Evolutionary conservation across 805 yeast genomes (phyloP).

Genomic region (Pichia ethanolica): DNA sequence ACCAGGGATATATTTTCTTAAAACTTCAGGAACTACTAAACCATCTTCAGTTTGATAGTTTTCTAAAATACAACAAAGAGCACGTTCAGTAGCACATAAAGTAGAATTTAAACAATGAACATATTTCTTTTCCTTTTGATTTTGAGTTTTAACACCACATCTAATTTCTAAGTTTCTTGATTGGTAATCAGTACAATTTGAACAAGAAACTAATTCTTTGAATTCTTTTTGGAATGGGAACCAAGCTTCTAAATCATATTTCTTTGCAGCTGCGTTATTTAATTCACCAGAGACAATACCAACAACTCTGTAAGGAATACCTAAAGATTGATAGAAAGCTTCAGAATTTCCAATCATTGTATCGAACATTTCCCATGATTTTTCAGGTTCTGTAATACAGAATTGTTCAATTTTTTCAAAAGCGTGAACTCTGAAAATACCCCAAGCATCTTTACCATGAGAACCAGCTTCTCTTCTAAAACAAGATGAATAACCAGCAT

Average conservation of each 20-base stretch:
- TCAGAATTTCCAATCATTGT: conserved; percentile 88
- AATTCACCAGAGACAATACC: conserved; percentile 98
- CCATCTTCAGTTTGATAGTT: conserved; percentile 98
- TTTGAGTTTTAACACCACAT: conserved; percentile 94
- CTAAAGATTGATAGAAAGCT: conserved; percentile 86
- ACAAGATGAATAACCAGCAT: conserved; percentile 97
- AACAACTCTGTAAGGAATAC: conserved; percentile 93
- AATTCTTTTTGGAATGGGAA: conserved; percentile 99
- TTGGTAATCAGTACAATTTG: conserved; percentile 99
- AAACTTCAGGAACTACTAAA: conserved; percentile 84
- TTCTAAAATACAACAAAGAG: conserved; percentile 93
- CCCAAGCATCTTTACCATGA: conserved; percentile 99
- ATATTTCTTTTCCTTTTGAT: conserved; percentile 93
- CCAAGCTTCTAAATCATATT: conserved; percentile 99
- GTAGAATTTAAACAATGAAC: conserved; percentile 98
- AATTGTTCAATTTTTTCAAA: conserved; percentile 98
- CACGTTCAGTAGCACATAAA: conserved; percentile 96
- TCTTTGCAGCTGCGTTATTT: conserved; percentile 98
- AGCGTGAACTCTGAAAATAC: conserved; percentile 97
- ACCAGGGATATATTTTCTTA: conserved; percentile 95
- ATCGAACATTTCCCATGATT: conserved; percentile 96
- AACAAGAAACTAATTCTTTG: conserved; percentile 96
- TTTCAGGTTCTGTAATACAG: conserved; percentile 92
- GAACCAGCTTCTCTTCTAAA: conserved; percentile 99
- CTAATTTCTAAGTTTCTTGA: conserved; percentile 97